Conservation (phyloP, 148 eudicot species). For the Polygonum aviculare region DNA sequence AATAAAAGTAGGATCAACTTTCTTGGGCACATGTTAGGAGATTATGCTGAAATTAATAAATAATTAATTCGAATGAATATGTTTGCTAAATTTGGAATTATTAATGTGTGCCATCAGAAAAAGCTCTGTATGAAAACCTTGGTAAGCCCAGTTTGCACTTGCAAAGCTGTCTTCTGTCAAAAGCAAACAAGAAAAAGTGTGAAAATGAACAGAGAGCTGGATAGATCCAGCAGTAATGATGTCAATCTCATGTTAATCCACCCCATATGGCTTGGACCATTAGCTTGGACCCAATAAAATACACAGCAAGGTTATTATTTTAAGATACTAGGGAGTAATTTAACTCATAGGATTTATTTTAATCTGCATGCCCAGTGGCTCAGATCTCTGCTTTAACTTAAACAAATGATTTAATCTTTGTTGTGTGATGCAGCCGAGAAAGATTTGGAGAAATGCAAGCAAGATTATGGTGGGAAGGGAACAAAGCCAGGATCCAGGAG, state of each 20-base stretch:
- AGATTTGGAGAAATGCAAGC: conserved; percentile 78
- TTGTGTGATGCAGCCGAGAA: conserved; percentile 71
- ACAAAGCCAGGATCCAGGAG: conserved; percentile 81
- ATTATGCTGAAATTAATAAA: no score
- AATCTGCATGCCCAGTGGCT: conserved; percentile 2
- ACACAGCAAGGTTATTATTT: not conserved
- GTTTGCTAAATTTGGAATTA: no score
- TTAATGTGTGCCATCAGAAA: no score
- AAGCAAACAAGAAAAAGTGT: not conserved
- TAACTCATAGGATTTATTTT: not conserved
- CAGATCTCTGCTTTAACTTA: conserved; percentile 6
- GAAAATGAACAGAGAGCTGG: conserved; percentile 3
- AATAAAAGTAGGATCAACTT: not conserved
- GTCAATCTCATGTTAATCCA: conserved; percentile 9
- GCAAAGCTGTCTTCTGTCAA: conserved; percentile 7
- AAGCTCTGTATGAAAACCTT: not conserved
- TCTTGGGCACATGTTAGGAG: no score
- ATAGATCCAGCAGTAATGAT: conserved; percentile 10
- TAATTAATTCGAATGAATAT: no score
- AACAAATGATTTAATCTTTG: not conserved
- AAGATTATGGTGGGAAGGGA: conserved; percentile 87
- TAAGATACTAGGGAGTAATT: conserved; percentile 4
- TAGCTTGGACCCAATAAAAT: conserved; percentile 2
- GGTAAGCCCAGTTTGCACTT: not conserved
- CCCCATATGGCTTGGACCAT: conserved; percentile 6